A percentile compares a stretch with the other conserved stretches of the same genome.
Conservation (phyloP, 148 eudicot species). For the Chenopodium formosanum region DNA sequence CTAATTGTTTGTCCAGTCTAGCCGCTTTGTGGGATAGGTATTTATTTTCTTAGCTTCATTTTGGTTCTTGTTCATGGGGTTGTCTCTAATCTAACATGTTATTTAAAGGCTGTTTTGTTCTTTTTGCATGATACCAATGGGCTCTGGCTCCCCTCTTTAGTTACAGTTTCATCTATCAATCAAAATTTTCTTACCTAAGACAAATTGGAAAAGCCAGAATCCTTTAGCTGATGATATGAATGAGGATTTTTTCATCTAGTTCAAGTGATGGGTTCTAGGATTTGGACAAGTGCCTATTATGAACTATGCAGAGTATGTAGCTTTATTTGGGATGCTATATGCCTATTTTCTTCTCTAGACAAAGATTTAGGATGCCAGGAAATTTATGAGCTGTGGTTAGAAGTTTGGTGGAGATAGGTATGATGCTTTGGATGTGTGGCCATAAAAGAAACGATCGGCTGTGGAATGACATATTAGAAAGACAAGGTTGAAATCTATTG, state of each 20-base stretch:
- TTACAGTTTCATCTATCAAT: neutral
- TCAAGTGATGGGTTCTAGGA: neutral
- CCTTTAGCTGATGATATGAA: neutral
- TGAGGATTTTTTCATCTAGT: neutral
- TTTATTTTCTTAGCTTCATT: neutral
- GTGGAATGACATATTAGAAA: too few relatives aligned
- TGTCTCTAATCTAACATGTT: neutral
- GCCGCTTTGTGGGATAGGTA: neutral
- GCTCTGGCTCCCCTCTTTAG: neutral
- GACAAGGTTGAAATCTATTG: too few relatives aligned
- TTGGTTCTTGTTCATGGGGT: neutral
- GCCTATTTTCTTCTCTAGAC: neutral
- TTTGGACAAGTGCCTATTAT: neutral
- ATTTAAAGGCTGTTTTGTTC: neutral
- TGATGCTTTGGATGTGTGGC: too few relatives aligned
- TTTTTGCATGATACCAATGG: neutral
- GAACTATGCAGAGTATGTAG: neutral
- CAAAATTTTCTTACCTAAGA: neutral
- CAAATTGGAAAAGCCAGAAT: neutral
- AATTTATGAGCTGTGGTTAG: neutral
- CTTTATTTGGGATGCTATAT: neutral
- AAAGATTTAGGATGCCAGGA: neutral
- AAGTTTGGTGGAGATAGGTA: too few relatives aligned
- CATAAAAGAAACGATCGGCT: too few relatives aligned
- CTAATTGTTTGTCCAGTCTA: neutral